These are phyloP conservation scores for Rhizophora apiculata DNA, from an alignment of 345 rosid genomes.

Conservation along the genomic window DNA sequence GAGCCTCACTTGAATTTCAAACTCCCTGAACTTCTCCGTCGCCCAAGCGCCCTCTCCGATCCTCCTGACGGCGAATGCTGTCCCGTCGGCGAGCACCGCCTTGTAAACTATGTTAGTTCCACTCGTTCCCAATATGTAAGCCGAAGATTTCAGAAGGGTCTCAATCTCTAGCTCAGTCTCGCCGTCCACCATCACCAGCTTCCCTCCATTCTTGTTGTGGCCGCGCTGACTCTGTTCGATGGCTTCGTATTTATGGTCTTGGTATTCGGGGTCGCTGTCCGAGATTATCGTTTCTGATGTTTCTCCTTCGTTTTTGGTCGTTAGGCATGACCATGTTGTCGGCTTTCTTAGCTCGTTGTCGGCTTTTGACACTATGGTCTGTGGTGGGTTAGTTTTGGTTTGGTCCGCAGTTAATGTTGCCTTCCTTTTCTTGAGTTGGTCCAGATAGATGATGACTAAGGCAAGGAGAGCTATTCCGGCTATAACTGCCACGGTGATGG, in stretches of 20 bases:
- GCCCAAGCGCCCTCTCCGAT: conserved; percentile 56
- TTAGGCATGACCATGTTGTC: conserved; percentile 52
- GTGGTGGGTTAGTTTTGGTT: conserved; percentile 21
- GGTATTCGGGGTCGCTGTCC: conserved; percentile 54
- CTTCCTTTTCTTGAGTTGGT: conserved; percentile 59
- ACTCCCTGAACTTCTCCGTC: conserved; percentile 49
- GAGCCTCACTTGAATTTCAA: conserved; percentile 60
- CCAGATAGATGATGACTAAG: conserved; percentile 55
- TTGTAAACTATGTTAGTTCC: conserved; percentile 75
- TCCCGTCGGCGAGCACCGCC: conserved; percentile 70
- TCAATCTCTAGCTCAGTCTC: conserved; percentile 71
- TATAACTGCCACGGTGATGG: conserved; percentile 54
- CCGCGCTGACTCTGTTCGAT: conserved; percentile 5
- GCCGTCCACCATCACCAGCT: conserved; percentile 60
- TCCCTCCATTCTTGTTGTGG: conserved; percentile 36
- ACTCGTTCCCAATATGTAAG: conserved; percentile 65
- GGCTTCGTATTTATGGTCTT: conserved; percentile 8
- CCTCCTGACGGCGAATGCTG: conserved; percentile 73
- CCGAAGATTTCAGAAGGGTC: conserved; percentile 73
- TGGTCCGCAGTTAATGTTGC: background rate
- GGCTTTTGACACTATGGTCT: conserved; percentile 22
- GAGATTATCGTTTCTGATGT: conserved; percentile 48
- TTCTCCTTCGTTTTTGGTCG: conserved; percentile 34
- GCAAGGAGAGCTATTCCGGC: conserved; percentile 63
- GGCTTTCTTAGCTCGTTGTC: conserved; percentile 31